Base-by-base conservation (phyloP, 495 filamentous ascomycete species). In the Hypoxylon intermedium region DNA sequence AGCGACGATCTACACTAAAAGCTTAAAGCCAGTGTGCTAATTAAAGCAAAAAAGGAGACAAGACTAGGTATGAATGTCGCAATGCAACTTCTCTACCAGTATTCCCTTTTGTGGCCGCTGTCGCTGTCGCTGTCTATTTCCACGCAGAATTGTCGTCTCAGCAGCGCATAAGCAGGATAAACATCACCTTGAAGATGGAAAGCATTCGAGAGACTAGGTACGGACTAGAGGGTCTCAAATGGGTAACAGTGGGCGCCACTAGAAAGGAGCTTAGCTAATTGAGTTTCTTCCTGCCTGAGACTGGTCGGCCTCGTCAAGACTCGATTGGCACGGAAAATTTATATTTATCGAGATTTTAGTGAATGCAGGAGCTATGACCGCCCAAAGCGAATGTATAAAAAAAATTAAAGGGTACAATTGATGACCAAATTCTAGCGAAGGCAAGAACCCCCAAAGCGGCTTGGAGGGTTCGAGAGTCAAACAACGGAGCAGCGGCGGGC, bases 201-300 rank as follows among this genome's bases (percentile, higher is more conserved):
- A 60, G 61, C 50, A 47, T 47, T 42, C 38, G 45, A 44, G 13
- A 26, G 16, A 54, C 50, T 56, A n/a, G n/a, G n/a, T n/a, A 54
- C 44, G 31, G 38, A 34, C 43, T 55, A 65, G 61, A 55, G 55
- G 56, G 62, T 56, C 53, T 50, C 50, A 50, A 55, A 54, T 26
- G 62, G 56, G 62, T 65, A 65, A 65, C 62, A 56, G 49, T 16
- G 41, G 15, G 51, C 56, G 56, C 56, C 62, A 55, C 62, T 37
- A 47, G 46, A 37, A 48, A 56, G 46, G 44, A n/a, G 51, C 46
- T 60, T 60, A 60, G 30, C 30, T 58, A 60, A 65, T 65, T 40
- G 44, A 59, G 37, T 13, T 40, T 31, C n/a, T n/a, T 40, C 18
- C 38, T 24, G 19, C 46, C 37, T 53, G 28, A 31, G 28, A 31